phyloP scores from a whole-genome alignment of 345 rosid species.

The Linum trigynum region DNA sequence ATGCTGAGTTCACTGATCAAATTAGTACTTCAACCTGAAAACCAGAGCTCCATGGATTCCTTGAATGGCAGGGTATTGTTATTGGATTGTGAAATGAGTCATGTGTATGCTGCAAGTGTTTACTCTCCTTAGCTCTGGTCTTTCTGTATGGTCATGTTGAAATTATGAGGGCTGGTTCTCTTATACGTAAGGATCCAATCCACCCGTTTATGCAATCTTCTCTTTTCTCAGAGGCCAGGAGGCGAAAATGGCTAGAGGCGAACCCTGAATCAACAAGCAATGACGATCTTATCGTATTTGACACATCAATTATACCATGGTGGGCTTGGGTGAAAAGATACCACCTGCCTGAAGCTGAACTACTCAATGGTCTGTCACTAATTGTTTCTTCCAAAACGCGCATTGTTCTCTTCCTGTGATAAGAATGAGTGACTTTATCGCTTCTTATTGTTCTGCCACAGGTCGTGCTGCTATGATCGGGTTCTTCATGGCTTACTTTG shows the following conservation, averaged over 20 bases:
- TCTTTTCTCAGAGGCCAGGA: slow-evolving; percentile 59
- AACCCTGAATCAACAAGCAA: slow-evolving; percentile 76
- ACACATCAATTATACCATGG: slow-evolving; percentile 86
- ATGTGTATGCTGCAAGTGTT: too few relatives aligned
- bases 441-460: slow-evolving; percentile 14
- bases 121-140: too few relatives aligned
- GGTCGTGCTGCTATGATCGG: slow-evolving; percentile 98
- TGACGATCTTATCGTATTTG: slow-evolving; percentile 67
- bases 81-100: too few relatives aligned
- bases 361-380: slow-evolving; percentile 57
- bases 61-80: too few relatives aligned
- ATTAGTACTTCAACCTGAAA: too few relatives aligned
- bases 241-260: slow-evolving; percentile 74
- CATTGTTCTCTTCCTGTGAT: too few relatives aligned
- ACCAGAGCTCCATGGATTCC: too few relatives aligned
- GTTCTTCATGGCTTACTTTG: slow-evolving; percentile 96
- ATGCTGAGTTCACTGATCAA: too few relatives aligned
- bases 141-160: too few relatives aligned
- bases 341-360: slow-evolving; percentile 89
- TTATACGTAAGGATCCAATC: too few relatives aligned
- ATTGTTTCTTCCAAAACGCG: background rate
- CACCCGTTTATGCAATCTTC: background rate
- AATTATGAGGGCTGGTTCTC: too few relatives aligned
- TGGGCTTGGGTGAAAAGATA: slow-evolving; percentile 93
- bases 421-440: too few relatives aligned